Evolutionary conservation across 352 stramenopile species (phyloP), one percentile per base, ranked within the genome.

Genomic region (Thalassiosira hispida): DNA sequence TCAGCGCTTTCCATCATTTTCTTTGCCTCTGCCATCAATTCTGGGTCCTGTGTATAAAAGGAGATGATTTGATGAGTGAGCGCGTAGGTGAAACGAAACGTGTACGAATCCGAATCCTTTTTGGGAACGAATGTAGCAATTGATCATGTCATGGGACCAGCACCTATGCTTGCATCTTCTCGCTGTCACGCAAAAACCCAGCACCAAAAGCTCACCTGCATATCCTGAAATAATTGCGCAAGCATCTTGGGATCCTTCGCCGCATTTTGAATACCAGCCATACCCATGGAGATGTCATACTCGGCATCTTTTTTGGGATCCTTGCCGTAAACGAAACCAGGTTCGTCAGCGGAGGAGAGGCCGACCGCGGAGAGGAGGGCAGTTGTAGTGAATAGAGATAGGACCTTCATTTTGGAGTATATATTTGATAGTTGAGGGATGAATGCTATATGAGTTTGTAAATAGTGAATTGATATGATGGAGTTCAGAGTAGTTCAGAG

Each of bases 1-100:
- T 91, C 79, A 9, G 86, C 82, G 38, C 71, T 86, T 44, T 93
- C 78, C 87, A 93, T 93, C 89, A 94, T 94, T 82, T 93, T 92
- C 61, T 91, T 81, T 49, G 89, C 89, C 73, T 92, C 89, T 27
- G 79, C 83, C 89, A 94, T 94, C 40, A 94, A 65, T 86, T 91
- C 74, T 46, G 89, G 89, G 64, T 94, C 79, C 86, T 93, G 76
- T 46, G 40, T 49, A 49, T 20, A 33, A 20, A 20, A 55, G 51
- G 42, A 63, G 38, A 42, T 31, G 12, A 55, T 64, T 27, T n/a
- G 51, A 33, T 64, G 20, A 64, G 23, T 33, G 31, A 57, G 18
- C 47, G 29, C n/a, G 44, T 47, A 5, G 16, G 25, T 61, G 52
- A 61, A 40, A 33, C 31, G 8, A 38, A 8, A 38, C 31, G 31